Evolutionary conservation across 225 moss, liverwort and hornwort species (phyloP), one percentile per base, ranked within the genome.

Genomic region (Asterella californica): DNA sequence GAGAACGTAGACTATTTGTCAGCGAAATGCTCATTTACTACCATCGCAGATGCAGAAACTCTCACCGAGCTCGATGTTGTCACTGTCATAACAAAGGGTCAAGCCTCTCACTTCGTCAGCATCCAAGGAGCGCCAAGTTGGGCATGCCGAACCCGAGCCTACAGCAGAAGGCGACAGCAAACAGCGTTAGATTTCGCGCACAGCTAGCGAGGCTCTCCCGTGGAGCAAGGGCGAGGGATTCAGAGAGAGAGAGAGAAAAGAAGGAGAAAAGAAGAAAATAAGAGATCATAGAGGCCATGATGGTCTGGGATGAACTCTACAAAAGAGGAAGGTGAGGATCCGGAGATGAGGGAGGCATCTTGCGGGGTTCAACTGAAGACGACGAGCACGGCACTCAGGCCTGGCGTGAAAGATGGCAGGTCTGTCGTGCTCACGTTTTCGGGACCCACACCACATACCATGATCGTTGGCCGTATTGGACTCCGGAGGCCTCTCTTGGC

Each of bases 361-460:
- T 53, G 32, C 74, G 19, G 32, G 30, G 19, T 15, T 76, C 57
- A 37, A 6, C 34, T 14, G 59, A 36, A 76, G 37, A 25, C 59
- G 59, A 76, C 57, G 75, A 76, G 75, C 75, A 38, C 57, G 57
- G 59, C 37, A 57, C 53, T n/a, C n/a, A 46, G 42, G 66, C 49
- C 48, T 25, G 60, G 34, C 76, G 36, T 38, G 76, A 76, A 60
- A 57, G 59, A 60, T 76, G 76, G 76, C 76, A 57, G 60, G 77
- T 77, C 46, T 65, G 45, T 64, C 77, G 63, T 64, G 77, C 77
- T 77, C 63, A 64, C 77, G 63, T 64, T 18, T 25, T 64, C 24
- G 64, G 77, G 77, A 64, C 77, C 77, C 77, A 77, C 76, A 37
- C 2, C 38, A 61, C 9, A 60, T 36, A 53, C 76, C 76, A 59